Evolutionary conservation across 2,329 filamentous ascomycete species (phyloP).

Genomic region (Xylariales sp.): DNA sequence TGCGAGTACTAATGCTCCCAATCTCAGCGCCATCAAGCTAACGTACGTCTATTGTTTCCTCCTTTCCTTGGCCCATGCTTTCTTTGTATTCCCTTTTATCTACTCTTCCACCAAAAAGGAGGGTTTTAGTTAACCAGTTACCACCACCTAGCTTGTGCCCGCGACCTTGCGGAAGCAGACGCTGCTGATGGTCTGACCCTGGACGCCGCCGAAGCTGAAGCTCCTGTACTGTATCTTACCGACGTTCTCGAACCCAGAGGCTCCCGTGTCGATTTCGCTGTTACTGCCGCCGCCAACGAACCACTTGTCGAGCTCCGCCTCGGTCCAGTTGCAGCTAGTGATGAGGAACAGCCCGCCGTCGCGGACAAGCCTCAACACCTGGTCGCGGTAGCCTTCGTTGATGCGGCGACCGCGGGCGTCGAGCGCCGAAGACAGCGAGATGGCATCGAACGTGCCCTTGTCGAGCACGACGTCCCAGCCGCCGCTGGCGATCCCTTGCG

Average conservation of each 20-base stretch:
- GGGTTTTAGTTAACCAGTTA: too few species aligned
- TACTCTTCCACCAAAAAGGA: too few species aligned
- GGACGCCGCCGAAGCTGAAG: slow-evolving; percentile 84
- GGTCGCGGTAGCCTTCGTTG: slow-evolving; percentile 70
- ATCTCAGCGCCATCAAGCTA: too few species aligned
- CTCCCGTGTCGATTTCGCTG: slow-evolving; percentile 11
- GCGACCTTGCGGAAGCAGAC: slow-evolving; percentile 65
- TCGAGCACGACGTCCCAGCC: slow-evolving; percentile 93
- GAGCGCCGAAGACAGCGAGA: slow-evolving; percentile 65
- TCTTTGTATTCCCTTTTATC: too few species aligned
- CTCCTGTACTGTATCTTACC: slow-evolving; percentile 74
- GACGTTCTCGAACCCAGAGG: slow-evolving; percentile 52
- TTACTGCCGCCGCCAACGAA: slow-evolving; percentile 47
- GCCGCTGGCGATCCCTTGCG: slow-evolving; percentile 4
- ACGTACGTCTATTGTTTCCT: too few species aligned
- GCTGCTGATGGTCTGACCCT: slow-evolving; percentile 85
- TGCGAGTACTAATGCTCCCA: too few species aligned
- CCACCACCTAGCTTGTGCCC: too few species aligned
- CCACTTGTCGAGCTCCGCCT: slow-evolving; percentile 77
- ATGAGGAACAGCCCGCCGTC: slow-evolving; percentile 72
- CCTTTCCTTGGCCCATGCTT: too few species aligned
- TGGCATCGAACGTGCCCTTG: slow-evolving; percentile 96
- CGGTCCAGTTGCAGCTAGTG: slow-evolving; percentile 98
- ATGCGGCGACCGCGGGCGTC: slow-evolving; percentile 52
- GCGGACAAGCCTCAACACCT: slow-evolving; percentile 65